These are phyloP conservation scores for Hygrophorus pudorinus DNA, from an alignment of 768 basidiomycete species.

Conservation along the genomic window DNA sequence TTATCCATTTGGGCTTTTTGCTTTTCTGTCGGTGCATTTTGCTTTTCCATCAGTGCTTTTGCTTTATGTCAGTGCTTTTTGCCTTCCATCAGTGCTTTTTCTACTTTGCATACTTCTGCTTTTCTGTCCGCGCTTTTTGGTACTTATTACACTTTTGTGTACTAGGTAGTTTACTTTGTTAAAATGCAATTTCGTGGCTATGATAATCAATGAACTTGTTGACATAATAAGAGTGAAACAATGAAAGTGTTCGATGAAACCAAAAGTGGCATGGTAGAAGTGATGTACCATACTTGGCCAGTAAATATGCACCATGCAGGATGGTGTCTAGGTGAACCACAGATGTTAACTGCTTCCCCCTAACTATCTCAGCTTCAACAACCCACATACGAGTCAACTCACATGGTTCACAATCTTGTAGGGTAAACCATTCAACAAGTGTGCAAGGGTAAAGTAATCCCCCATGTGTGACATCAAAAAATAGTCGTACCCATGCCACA, in stretches of 20 bases:
- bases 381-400: conserved; percentile 20
- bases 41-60: too few species aligned
- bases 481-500: conserved; percentile 17
- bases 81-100: neutral
- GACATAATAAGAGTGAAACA: too few species aligned
- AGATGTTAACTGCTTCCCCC: neutral
- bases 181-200: conserved; percentile 5
- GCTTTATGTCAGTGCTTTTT: too few species aligned
- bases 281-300: too few species aligned
- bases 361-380: conserved; percentile 9
- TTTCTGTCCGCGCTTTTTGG: neutral
- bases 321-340: conserved; percentile 19
- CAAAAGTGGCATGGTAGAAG: too few species aligned
- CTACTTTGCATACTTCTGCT: neutral
- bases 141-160: neutral
- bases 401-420: conserved; percentile 14
- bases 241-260: too few species aligned
- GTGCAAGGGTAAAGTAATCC: conserved; percentile 17
- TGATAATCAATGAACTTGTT: too few species aligned
- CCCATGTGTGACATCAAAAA: conserved; percentile 18
- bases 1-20: too few species aligned
- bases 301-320: neutral
- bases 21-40: too few species aligned
- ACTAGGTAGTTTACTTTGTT: neutral
- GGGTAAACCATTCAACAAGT: conserved; percentile 22